Conservation (phyloP, 768 basidiomycete genomes). For the Tubosaeta sp. region DNA sequence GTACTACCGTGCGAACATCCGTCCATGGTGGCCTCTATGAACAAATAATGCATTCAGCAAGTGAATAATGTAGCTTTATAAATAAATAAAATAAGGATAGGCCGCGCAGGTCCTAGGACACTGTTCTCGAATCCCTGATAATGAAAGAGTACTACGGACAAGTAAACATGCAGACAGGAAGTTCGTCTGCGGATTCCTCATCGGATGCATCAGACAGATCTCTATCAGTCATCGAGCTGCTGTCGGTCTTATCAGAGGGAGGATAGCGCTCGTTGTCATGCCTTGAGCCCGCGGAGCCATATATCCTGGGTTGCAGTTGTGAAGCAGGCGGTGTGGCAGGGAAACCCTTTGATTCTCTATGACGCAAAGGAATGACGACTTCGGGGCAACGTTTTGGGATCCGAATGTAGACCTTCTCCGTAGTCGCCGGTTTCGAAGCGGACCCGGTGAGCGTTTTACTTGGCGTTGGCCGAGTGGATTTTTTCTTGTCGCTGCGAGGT, state of each 20-base stretch:
- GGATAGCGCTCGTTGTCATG: slow-evolving; percentile 18
- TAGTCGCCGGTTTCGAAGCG: slow-evolving; percentile 15
- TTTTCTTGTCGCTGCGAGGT: slow-evolving; percentile 21
- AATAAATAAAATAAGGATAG: slow-evolving; percentile 35
- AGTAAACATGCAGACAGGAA: slow-evolving; percentile 12
- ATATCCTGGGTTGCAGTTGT: slow-evolving; percentile 18
- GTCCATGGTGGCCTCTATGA: background rate
- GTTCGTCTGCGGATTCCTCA: slow-evolving; percentile 22
- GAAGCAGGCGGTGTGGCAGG: slow-evolving; percentile 20
- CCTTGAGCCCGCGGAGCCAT: slow-evolving; percentile 15
- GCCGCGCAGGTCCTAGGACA: slow-evolving; percentile 6
- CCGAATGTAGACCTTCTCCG: slow-evolving; percentile 27
- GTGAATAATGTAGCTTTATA: slow-evolving; percentile 3
- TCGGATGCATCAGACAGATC: slow-evolving; percentile 28
- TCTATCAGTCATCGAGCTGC: slow-evolving; percentile 11
- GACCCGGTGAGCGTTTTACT: slow-evolving; percentile 12
- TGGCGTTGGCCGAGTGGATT: slow-evolving; percentile 10
- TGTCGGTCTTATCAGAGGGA: slow-evolving; percentile 21
- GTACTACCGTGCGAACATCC: slow-evolving; percentile 22
- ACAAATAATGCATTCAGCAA: background rate
- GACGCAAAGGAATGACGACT: slow-evolving; percentile 18
- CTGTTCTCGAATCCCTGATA: slow-evolving; percentile 7
- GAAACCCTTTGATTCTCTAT: slow-evolving; percentile 13
- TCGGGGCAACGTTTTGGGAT: slow-evolving; percentile 18
- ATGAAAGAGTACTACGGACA: background rate